These are phyloP conservation scores for Sporothrix sp. DNA, from an alignment of 2,329 filamentous ascomycete genomes.

Conservation along the genomic window DNA sequence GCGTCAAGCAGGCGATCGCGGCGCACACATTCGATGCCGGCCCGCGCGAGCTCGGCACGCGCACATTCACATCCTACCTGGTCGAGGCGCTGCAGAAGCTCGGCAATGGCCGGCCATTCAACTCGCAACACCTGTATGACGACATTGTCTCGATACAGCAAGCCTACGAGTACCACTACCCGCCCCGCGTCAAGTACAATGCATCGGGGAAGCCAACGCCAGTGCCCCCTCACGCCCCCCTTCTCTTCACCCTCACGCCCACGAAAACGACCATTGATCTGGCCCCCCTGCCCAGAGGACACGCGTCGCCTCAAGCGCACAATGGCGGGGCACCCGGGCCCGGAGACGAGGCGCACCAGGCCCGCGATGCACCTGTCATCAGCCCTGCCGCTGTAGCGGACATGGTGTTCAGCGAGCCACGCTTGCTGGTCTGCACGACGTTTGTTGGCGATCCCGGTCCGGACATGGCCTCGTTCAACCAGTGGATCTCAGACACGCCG, in stretches of 20 bases:
- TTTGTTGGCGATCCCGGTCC: conserved; percentile 56
- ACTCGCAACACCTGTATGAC: conserved; percentile 45
- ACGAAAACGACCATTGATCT: conserved; percentile 46
- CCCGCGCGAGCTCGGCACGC: conserved; percentile 33
- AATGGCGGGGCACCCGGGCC: conserved; percentile 17
- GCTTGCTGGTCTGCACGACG: conserved; percentile 57
- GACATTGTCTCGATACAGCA: conserved; percentile 40
- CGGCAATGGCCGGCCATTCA: conserved; percentile 44
- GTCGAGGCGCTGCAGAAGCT: conserved; percentile 46
- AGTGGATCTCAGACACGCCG: conserved; percentile 54
- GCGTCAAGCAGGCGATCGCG: conserved; percentile 53
- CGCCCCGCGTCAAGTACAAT: conserved; percentile 31
- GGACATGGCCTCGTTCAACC: conserved; percentile 56
- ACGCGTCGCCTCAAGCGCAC: conserved; percentile 22
- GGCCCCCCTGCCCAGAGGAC: conserved; percentile 33
- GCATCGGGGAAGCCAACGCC: conserved; percentile 31
- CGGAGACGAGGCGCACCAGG: not conserved
- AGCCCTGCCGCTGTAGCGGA: conserved; percentile 41
- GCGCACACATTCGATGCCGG: conserved; percentile 46
- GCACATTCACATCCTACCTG: conserved; percentile 50
- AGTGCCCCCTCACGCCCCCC: conserved; percentile 31
- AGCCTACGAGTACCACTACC: conserved; percentile 33
- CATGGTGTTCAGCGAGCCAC: conserved; percentile 51
- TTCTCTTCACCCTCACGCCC: conserved; percentile 47
- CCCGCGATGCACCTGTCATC: conserved; percentile 34